phyloP scores from a whole-genome alignment of 345 rosid genomes.

The Boechera divaricarpa region DNA sequence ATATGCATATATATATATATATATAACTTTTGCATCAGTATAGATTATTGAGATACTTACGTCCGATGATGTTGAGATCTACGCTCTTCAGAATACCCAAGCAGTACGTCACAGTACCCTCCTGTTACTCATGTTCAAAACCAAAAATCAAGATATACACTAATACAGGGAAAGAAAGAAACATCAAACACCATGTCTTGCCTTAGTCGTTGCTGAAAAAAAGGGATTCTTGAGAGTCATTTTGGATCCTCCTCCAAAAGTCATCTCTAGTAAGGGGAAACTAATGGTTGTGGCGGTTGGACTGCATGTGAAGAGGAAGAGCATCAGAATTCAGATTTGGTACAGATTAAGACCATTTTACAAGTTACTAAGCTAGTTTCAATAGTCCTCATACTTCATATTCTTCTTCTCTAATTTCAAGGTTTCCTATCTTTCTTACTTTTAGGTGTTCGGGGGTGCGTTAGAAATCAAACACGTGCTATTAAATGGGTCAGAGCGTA shows the following conservation, averaged over 20 bases:
- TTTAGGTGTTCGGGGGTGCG: background rate
- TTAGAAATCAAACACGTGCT: background rate
- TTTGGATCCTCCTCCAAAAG: conserved; percentile 64
- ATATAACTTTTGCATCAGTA: background rate
- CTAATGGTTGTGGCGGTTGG: conserved; percentile 39
- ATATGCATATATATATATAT: background rate
- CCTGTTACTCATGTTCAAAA: conserved; percentile 45
- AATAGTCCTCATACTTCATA: background rate
- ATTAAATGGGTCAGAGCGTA: conserved; percentile 17
- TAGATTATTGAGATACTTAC: conserved; percentile 55
- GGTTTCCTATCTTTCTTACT: conserved; percentile 5
- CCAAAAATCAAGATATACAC: background rate
- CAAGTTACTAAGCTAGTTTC: background rate
- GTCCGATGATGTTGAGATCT: conserved; percentile 73
- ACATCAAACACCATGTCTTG: conserved; percentile 17
- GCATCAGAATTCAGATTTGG: conserved; percentile 18
- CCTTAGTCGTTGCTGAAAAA: background rate
- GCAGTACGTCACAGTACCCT: conserved; percentile 49
- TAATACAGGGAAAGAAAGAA: background rate
- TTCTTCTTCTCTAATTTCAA: background rate
- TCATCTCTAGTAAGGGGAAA: conserved; percentile 52
- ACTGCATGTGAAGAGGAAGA: conserved; percentile 44
- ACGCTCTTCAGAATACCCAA: conserved; percentile 65
- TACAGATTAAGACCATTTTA: background rate
- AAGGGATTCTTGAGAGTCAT: conserved; percentile 24